phyloP scores from a whole-genome alignment of 73 alveolate genomes.

The Paramecium tetraurelia region DNA sequence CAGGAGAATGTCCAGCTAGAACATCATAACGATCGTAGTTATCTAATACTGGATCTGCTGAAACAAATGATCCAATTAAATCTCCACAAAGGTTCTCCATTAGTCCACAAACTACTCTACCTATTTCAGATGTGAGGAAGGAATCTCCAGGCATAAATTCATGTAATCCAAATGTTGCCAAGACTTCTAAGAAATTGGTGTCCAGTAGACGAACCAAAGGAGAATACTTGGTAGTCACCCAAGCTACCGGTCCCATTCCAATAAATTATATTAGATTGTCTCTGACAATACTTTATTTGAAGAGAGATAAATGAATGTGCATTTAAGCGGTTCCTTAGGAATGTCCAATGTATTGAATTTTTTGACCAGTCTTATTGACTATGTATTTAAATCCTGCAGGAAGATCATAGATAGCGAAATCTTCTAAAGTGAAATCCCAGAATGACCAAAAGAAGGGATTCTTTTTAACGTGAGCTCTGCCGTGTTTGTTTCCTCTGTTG shows the following conservation, averaged over 20 bases:
- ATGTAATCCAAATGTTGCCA: conserved; percentile 59
- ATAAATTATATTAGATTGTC: conserved; percentile 57
- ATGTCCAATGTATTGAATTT: conserved; percentile 91
- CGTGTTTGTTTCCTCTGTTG: conserved; percentile 78
- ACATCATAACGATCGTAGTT: conserved; percentile 68
- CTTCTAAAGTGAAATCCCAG: conserved; percentile 92
- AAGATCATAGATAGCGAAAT: conserved; percentile 88
- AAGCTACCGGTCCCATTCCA: conserved; percentile 70
- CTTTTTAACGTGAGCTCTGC: conserved; percentile 61
- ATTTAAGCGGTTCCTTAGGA: conserved; percentile 94
- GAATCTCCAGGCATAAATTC: conserved; percentile 54
- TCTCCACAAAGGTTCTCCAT: conserved; percentile 59
- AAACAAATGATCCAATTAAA: conserved; percentile 56
- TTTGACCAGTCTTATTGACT: conserved; percentile 67
- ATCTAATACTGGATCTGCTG: conserved; percentile 61
- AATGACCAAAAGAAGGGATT: conserved; percentile 69
- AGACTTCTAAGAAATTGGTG: conserved; percentile 32
- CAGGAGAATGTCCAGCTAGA: conserved; percentile 91
- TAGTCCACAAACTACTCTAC: conserved; percentile 58
- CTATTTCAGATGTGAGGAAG: conserved; percentile 21
- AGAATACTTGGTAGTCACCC: conserved; percentile 31
- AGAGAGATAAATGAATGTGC: conserved; percentile 76
- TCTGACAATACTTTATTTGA: conserved; percentile 59
- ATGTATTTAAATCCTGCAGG: conserved; percentile 85
- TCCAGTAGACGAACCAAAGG: conserved; percentile 32